phyloP scores from a whole-genome alignment of 305 asterid species.

The Salvia sclarea region DNA sequence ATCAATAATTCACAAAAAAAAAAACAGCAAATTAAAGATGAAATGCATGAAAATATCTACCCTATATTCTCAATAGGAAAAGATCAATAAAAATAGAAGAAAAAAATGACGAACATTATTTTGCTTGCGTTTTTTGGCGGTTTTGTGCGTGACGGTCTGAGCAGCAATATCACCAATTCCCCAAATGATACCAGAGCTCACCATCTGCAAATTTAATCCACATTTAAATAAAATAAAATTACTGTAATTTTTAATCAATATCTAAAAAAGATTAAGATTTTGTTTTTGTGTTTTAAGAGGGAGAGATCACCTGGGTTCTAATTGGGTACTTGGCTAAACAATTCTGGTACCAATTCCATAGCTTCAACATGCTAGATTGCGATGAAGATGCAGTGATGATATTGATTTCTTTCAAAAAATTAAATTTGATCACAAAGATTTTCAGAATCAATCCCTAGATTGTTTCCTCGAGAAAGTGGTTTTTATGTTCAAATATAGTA shows the following conservation, averaged over 20 bases:
- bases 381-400: neutral
- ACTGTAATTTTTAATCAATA: neutral
- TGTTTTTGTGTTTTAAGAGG: neutral
- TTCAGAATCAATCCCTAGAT: slow-evolving; percentile 16
- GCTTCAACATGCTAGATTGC: slow-evolving; percentile 44
- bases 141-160: slow-evolving; percentile 60
- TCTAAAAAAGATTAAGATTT: neutral
- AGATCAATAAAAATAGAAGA: neutral
- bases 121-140: slow-evolving; percentile 39
- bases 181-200: slow-evolving; percentile 68
- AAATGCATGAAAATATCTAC: no score
- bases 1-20: no score
- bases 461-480: neutral
- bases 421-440: neutral
- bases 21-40: no score
- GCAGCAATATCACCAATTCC: slow-evolving; percentile 70
- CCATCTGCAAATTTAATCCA: slow-evolving; percentile 18
- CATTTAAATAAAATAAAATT: neutral
- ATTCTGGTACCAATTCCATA: slow-evolving; percentile 68
- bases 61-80: neutral
- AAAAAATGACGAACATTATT: slow-evolving; percentile 35
- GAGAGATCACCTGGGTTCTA: slow-evolving; percentile 56
- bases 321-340: slow-evolving; percentile 60
- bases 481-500: neutral
- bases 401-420: neutral